Conservation (phyloP, 2,329 filamentous ascomycete species). For the Chrysosporium keratinophilum region DNA sequence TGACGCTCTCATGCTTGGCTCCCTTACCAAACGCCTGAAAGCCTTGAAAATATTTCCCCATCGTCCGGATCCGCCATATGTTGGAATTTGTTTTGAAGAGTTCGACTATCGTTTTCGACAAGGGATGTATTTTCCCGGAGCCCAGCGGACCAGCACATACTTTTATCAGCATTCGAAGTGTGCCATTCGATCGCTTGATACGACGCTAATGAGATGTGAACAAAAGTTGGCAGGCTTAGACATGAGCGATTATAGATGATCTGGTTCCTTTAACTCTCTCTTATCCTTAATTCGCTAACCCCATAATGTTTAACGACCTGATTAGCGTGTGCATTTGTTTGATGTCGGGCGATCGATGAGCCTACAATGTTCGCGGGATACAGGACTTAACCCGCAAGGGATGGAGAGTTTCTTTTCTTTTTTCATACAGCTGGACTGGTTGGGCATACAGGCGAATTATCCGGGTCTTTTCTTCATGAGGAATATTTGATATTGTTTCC, state of each 20-base stretch:
- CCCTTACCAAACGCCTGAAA: slow-evolving; percentile 15
- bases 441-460: no score
- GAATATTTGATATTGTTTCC: no score
- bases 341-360: neutral
- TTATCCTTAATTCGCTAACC: neutral
- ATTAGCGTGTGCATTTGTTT: neutral
- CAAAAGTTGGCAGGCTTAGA: slow-evolving; percentile 14
- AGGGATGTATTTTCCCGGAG: slow-evolving; percentile 18
- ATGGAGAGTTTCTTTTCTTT: neutral
- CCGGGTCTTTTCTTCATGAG: no score
- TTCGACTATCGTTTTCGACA: slow-evolving; percentile 16
- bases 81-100: slow-evolving; percentile 16
- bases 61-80: slow-evolving; percentile 15
- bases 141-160: slow-evolving; percentile 17
- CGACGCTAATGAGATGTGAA: slow-evolving; percentile 12
- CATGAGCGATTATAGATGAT: slow-evolving; percentile 13
- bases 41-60: slow-evolving; percentile 15
- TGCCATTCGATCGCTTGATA: slow-evolving; percentile 16
- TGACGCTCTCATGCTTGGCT: slow-evolving; percentile 16
- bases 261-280: neutral
- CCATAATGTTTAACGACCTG: neutral
- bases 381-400: slow-evolving; percentile 4
- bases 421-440: no score
- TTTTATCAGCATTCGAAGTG: slow-evolving; percentile 17
- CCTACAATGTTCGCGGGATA: neutral